A percentile compares a stretch with the other conserved stretches of the same genome.
Evolutionary conservation across 1,139 yeast species (phyloP).

Genomic region (Wickerhamiella infanticola): DNA sequence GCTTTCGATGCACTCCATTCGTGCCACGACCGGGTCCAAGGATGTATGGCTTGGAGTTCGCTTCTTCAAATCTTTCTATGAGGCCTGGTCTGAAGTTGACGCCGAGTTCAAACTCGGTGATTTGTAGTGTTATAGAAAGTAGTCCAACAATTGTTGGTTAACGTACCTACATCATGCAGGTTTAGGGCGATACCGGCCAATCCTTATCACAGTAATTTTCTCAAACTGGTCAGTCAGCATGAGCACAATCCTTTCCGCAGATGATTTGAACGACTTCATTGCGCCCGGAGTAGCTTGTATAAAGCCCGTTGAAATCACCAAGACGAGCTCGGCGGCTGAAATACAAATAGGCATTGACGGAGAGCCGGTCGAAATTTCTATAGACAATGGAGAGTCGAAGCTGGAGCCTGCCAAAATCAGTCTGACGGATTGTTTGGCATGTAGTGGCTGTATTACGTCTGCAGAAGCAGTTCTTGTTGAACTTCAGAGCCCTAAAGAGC

Average conservation of each 20-base stretch:
- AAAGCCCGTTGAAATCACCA: conserved; percentile 51
- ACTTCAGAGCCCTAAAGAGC: conserved; percentile 73
- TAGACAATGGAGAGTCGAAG: conserved; percentile 37
- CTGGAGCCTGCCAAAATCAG: conserved; percentile 78
- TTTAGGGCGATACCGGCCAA: not conserved
- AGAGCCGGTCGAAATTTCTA: conserved; percentile 51
- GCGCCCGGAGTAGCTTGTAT: conserved; percentile 91
- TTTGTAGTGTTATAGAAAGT: conserved; percentile 10
- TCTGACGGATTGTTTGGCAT: conserved; percentile 84
- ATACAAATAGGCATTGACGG: conserved; percentile 40
- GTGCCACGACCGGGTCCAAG: conserved; percentile 84
- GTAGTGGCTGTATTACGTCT: conserved; percentile 93
- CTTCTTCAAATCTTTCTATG: conserved; percentile 55
- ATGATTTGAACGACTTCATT: conserved; percentile 86
- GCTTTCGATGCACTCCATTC: conserved; percentile 84
- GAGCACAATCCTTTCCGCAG: conserved; percentile 81
- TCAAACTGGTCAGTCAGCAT: conserved; percentile 23
- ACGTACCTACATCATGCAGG: not conserved
- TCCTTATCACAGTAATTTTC: not conserved
- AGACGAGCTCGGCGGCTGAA: conserved; percentile 30
- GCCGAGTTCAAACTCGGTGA: conserved; percentile 20
- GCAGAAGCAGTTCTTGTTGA: conserved; percentile 89
- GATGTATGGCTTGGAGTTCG: conserved; percentile 55
- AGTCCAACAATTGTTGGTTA: too few relatives aligned
- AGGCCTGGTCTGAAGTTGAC: conserved; percentile 29